phyloP scores from a whole-genome alignment of 1,284 basidiomycete species.

The Ustilago bromivora region DNA sequence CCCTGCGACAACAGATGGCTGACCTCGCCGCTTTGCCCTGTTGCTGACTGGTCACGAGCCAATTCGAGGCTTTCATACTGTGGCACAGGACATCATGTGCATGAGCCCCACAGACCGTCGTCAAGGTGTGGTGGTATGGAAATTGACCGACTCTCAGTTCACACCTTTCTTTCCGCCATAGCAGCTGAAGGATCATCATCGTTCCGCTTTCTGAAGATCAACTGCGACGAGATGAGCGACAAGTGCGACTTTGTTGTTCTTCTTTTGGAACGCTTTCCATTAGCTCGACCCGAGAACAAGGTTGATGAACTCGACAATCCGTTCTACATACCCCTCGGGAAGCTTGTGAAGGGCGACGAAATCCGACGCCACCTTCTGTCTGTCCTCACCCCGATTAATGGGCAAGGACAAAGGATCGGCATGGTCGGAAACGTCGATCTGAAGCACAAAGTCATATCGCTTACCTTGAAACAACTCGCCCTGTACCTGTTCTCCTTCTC shows the following conservation, averaged over 20 bases:
- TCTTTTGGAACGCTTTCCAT: neutral
- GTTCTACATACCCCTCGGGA: constrained; percentile 33
- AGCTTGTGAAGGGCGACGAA: constrained; percentile 37
- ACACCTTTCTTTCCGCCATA: neutral
- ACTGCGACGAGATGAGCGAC: constrained; percentile 10
- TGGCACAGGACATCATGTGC: neutral
- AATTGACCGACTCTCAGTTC: neutral
- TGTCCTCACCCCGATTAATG: constrained; percentile 43
- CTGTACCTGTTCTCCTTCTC: neutral
- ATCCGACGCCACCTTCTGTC: constrained; percentile 12
- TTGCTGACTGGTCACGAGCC: too few relatives aligned
- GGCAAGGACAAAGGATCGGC: constrained; percentile 34
- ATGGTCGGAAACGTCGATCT: constrained; percentile 53
- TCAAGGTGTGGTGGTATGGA: neutral
- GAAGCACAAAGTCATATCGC: constrained; percentile 50
- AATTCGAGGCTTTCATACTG: too few relatives aligned
- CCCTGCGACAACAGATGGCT: too few relatives aligned
- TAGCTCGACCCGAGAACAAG: constrained; percentile 31
- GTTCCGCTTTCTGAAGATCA: constrained; percentile 7
- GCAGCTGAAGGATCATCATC: neutral
- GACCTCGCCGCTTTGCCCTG: too few relatives aligned
- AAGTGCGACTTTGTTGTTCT: neutral
- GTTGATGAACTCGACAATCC: constrained; percentile 47
- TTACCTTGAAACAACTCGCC: constrained; percentile 20
- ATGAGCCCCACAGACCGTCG: neutral